Evolutionary conservation across 1,284 basidiomycete species (phyloP).

Genomic region (Porodaedalea pini): DNA sequence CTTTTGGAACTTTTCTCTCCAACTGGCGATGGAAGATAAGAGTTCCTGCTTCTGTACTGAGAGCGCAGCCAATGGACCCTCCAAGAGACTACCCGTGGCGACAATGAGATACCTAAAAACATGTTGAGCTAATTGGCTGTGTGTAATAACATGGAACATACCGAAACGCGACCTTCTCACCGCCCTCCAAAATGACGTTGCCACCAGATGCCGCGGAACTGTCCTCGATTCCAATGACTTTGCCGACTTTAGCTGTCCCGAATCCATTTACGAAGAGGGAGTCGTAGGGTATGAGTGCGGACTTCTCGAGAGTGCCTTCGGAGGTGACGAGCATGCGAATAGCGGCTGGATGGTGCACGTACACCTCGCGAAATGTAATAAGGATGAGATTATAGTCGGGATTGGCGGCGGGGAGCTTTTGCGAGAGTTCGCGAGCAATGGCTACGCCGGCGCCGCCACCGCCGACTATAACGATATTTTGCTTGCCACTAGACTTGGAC

Average conservation of each 20-base stretch:
- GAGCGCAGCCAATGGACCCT: constrained; percentile 36
- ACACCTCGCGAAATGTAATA: constrained; percentile 34
- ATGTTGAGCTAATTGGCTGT: neutral
- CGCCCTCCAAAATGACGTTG: constrained; percentile 42
- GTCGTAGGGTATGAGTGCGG: constrained; percentile 34
- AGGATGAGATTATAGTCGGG: constrained; percentile 34
- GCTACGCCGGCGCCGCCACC: constrained; percentile 34
- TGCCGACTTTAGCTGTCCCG: constrained; percentile 43
- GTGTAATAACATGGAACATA: constrained; percentile 27
- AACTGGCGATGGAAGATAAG: constrained; percentile 37
- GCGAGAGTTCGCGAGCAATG: constrained; percentile 32
- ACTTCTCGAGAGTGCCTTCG: constrained; percentile 33
- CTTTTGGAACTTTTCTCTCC: constrained; percentile 43
- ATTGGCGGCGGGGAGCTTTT: constrained; percentile 29
- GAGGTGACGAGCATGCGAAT: constrained; percentile 34
- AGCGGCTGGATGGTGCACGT: constrained; percentile 32
- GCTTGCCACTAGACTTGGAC: constrained; percentile 22
- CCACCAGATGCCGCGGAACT: constrained; percentile 38
- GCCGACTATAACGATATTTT: constrained; percentile 38
- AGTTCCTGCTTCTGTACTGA: constrained; percentile 28
- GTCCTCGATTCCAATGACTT: constrained; percentile 40
- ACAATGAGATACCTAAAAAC: constrained; percentile 41
- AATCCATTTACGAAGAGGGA: constrained; percentile 39
- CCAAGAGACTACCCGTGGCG: constrained; percentile 55
- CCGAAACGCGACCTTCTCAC: constrained; percentile 45